Base-by-base conservation (phyloP, 768 basidiomycete species). In the Leccinum boreale region DNA sequence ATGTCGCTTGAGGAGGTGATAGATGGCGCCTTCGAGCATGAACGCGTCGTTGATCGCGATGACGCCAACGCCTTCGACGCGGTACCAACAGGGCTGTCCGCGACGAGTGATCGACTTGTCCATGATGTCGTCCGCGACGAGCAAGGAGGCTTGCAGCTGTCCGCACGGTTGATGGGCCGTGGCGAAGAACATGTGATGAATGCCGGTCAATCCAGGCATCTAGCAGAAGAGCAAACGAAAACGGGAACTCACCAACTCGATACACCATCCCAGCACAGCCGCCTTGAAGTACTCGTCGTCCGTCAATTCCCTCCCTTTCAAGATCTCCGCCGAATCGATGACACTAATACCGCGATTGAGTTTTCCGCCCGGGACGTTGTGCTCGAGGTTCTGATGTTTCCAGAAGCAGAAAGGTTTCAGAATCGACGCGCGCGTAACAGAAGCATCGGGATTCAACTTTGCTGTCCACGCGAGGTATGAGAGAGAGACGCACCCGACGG, bases 291-390 rank as follows among this genome's bases (percentile, higher is more conserved):
- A 44, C 19, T 44, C 42, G 5, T 44, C 42, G 42, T 94, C 91
- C 0, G 78, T 78, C 61, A 96, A 74, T 15, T 75, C 48, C 3
- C 83, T 77, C 1, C 88, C 91, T 59, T 87, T 85, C 60, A 98
- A 74, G 70, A 98, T 94, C 74, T 92, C 87, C 53, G 87, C 90
- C 4, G 92, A 90, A 73, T 98, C 95, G 49, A 94, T 87, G 65
- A 97, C 94, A 11, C 93, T 93, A 75, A 98, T 80, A n/a, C 96
- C 94, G 33, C 96, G 85, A 75, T 97, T 98, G 55, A 98, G 86
- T 75, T 98, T 98, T 3, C 94, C 94, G 46, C 93, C 92, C 0
- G 94, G 94, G 21, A 92, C 89, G 74, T 98, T 98, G 79, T 94
- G 90, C 62, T 94, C 84, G 55, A 98, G 77, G 71, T 82, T 94